Percentiles rank a stretch among this genome's conserved stretches.
phyloP scores from a whole-genome alignment of 306 rosid genomes.

The Leucaena leucocephala region DNA sequence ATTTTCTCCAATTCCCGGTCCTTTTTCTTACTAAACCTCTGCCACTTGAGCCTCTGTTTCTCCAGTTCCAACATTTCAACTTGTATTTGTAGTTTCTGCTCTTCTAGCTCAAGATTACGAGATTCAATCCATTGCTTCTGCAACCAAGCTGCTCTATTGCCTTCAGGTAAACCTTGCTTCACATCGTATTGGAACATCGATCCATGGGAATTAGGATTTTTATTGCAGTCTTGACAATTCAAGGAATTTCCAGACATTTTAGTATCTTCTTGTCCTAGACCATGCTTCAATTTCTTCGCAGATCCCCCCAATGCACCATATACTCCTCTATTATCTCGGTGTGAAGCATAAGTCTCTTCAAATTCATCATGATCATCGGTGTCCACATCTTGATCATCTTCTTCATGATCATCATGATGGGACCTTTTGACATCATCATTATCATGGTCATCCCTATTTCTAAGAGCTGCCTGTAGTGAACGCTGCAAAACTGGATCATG shows the following conservation, averaged over 20 bases:
- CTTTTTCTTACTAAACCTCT: constrained; percentile 74
- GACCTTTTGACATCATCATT: constrained; percentile 64
- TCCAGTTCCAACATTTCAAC: constrained; percentile 77
- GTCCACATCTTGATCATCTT: constrained; percentile 70
- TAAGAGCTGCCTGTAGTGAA: constrained; percentile 76
- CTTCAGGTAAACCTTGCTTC: constrained; percentile 58
- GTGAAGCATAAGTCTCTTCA: constrained; percentile 67
- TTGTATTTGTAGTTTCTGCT: constrained; percentile 81
- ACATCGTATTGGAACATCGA: constrained; percentile 47
- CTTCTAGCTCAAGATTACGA: constrained; percentile 72
- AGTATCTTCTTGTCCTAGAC: constrained; percentile 55
- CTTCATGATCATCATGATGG: constrained; percentile 71
- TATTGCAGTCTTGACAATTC: constrained; percentile 55
- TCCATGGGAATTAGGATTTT: constrained; percentile 47
- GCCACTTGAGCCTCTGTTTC: constrained; percentile 82
- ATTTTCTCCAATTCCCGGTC: constrained; percentile 83
- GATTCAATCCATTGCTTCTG: constrained; percentile 81
- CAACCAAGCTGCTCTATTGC: constrained; percentile 55
- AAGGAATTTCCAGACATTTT: constrained; percentile 48
- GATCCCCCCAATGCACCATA: constrained; percentile 50
- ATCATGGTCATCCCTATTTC: constrained; percentile 70
- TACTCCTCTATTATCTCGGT: constrained; percentile 52
- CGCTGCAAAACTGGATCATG: constrained; percentile 84
- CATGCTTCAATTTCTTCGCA: constrained; percentile 56
- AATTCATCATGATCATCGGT: constrained; percentile 67